Evolutionary conservation across 768 basidiomycete genomes (phyloP).

Genomic region (Panaeolus papilionaceus): DNA sequence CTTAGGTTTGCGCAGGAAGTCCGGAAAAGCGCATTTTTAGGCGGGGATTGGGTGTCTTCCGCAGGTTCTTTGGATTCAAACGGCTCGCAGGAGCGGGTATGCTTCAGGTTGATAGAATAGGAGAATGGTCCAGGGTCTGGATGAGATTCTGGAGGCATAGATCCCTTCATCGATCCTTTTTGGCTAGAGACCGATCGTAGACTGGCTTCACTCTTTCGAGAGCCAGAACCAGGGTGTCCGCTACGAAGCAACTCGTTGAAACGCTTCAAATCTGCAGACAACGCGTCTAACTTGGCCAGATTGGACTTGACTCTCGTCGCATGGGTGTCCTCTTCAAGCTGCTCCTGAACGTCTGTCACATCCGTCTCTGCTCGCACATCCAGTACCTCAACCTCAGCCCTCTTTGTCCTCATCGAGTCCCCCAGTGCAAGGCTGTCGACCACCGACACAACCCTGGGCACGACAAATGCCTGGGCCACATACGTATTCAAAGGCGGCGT

Average conservation of each 20-base stretch:
- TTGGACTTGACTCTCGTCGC: slow-evolving; percentile 18
- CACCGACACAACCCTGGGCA: not conserved
- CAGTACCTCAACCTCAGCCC: slow-evolving; percentile 18
- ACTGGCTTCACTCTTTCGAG: not conserved
- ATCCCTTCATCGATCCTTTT: not conserved
- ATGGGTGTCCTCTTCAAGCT: slow-evolving; percentile 15
- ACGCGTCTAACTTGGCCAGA: slow-evolving; percentile 28
- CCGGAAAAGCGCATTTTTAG: not conserved
- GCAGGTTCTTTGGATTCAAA: slow-evolving; percentile 14
- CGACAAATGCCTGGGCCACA: not conserved
- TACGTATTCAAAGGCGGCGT: not conserved
- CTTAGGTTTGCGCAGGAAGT: slow-evolving; percentile 7
- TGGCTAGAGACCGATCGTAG: slow-evolving; percentile 10
- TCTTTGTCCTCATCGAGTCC: slow-evolving; percentile 7
- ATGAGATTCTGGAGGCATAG: not conserved
- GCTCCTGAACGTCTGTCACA: slow-evolving; percentile 14
- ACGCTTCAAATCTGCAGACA: slow-evolving; percentile 28
- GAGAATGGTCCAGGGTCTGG: not conserved
- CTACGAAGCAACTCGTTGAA: slow-evolving; percentile 29
- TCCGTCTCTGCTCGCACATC: slow-evolving; percentile 9
- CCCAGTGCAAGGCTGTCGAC: slow-evolving; percentile 6
- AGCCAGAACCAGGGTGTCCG: slow-evolving; percentile 15
- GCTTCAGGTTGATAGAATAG: slow-evolving; percentile 20
- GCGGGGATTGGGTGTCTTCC: not conserved
- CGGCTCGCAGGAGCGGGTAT: slow-evolving; percentile 27